Conservation (phyloP, 768 basidiomycete genomes). For the Mycena floridula region DNA sequence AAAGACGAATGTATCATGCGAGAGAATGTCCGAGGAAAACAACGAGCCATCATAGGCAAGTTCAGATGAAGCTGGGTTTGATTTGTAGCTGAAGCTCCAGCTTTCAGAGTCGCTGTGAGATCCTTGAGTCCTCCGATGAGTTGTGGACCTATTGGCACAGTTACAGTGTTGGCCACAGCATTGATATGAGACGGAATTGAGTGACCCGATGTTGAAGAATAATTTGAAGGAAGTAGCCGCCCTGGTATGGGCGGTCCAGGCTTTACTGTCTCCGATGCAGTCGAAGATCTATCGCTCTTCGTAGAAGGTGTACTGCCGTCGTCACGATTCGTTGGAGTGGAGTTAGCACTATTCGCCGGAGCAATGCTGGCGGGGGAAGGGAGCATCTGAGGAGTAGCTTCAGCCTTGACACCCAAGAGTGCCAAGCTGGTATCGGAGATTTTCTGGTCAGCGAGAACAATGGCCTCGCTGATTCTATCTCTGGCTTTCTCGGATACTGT, state of each 20-base stretch:
- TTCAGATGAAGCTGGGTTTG: slow-evolving; percentile 50
- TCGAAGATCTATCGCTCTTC: neutral
- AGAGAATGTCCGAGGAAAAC: slow-evolving; percentile 72
- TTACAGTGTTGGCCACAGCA: slow-evolving; percentile 35
- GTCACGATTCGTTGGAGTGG: slow-evolving; percentile 63
- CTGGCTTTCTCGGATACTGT: slow-evolving; percentile 28
- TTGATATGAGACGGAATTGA: slow-evolving; percentile 37
- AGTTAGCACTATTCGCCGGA: slow-evolving; percentile 65
- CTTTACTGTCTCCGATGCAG: slow-evolving; percentile 19
- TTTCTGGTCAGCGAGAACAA: slow-evolving; percentile 28
- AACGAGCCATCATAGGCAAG: slow-evolving; percentile 59
- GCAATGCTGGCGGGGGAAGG: slow-evolving; percentile 72
- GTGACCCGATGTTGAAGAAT: slow-evolving; percentile 2
- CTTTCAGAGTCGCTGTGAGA: slow-evolving; percentile 28
- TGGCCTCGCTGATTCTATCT: slow-evolving; percentile 34
- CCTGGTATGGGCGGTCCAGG: slow-evolving; percentile 27
- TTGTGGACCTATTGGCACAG: slow-evolving; percentile 37
- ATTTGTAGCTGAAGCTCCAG: slow-evolving; percentile 42
- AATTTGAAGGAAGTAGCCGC: slow-evolving; percentile 12
- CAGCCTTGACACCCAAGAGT: slow-evolving; percentile 28
- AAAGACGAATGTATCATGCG: slow-evolving; percentile 66
- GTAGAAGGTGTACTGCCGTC: slow-evolving; percentile 35
- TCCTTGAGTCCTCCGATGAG: slow-evolving; percentile 38
- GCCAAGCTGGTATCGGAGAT: slow-evolving; percentile 17
- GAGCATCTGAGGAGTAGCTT: slow-evolving; percentile 65